Base-by-base conservation (phyloP, 2,329 filamentous ascomycete genomes). In the Diaporthe humulicola region DNA sequence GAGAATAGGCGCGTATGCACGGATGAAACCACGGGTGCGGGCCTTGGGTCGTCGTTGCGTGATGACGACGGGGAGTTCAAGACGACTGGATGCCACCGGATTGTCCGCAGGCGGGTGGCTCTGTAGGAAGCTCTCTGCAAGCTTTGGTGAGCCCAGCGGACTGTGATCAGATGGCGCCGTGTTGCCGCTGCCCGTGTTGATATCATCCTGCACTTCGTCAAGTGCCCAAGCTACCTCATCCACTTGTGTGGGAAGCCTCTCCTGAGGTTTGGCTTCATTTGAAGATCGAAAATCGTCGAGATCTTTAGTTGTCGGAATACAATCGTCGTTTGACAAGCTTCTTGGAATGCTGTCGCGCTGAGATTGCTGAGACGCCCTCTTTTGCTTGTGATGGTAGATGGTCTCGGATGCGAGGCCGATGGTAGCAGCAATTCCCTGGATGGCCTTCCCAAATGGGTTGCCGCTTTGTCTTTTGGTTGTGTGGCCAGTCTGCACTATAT, bases 1-100 rank as follows among this genome's bases (percentile, higher is more conserved):
- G 0, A 91, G 82, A 0, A 86, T 79, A 0, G 88, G 88, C 0
- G 88, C 84, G 78, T 90, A 90, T 0, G 87, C 88, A n/a, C 86
- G 84, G 4, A 90, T 82, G 76, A 90, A 90, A 0, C 89, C 89
- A 12, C 88, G 83, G 0, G 81, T 79, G 71, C 86, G 86, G 42
- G 84, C 82, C 33, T 85, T 82, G 1, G 88, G 88, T 19, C 89
- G 85, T 1, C 88, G 81, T 74, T 90, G 89, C 0, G 88, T 87
- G 4, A 90, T 79, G 40, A 90, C 85, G 28, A 90, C 86, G 0
- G 88, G 88, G 64, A 83, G 83, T n/a, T 84, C 81, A 1, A 87
- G 78, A 38, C 58, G 73, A 8, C 28, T n/a, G 4, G 38, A 17
- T 17, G 40, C 30, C 8, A 28, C 9, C 7, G 54, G 38, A 25